Evolutionary conservation across 768 basidiomycete genomes (phyloP).

Genomic region (Rubroboletus satanas): DNA sequence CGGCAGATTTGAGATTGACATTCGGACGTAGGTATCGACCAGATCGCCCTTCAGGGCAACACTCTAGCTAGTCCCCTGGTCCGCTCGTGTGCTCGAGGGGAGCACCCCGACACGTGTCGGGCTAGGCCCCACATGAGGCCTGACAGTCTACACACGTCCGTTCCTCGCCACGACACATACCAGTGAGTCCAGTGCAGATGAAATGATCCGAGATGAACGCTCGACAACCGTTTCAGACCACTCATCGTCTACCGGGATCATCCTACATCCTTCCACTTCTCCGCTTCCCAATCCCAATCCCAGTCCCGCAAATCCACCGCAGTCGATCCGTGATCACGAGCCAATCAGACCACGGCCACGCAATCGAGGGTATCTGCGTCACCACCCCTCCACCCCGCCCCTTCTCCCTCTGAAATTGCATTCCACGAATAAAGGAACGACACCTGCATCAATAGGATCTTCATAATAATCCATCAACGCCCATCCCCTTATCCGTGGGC

Average conservation of each 20-base stretch:
- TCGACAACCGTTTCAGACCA: too few relatives aligned
- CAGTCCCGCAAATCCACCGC: not conserved
- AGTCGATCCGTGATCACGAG: not conserved
- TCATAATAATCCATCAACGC: constrained; percentile 69
- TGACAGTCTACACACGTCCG: too few relatives aligned
- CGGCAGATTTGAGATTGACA: too few relatives aligned
- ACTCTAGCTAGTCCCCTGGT: too few relatives aligned
- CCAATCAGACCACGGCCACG: not conserved
- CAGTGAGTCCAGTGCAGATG: too few relatives aligned
- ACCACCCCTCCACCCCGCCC: constrained; percentile 42
- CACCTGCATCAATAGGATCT: constrained; percentile 47
- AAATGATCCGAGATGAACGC: not conserved
- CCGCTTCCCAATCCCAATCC: not conserved
- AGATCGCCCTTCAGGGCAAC: too few relatives aligned
- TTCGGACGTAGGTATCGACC: too few relatives aligned
- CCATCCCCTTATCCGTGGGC: constrained; percentile 66
- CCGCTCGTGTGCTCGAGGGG: too few relatives aligned
- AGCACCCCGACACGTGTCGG: too few relatives aligned
- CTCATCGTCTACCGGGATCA: not conserved
- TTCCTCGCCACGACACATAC: too few relatives aligned
- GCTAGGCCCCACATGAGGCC: too few relatives aligned
- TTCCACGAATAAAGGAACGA: constrained; percentile 69
- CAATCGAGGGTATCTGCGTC: not conserved
- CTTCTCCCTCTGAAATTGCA: constrained; percentile 65
- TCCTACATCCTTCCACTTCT: not conserved